phyloP scores from a whole-genome alignment of 805 yeast species.

The Ogataea henricii region DNA sequence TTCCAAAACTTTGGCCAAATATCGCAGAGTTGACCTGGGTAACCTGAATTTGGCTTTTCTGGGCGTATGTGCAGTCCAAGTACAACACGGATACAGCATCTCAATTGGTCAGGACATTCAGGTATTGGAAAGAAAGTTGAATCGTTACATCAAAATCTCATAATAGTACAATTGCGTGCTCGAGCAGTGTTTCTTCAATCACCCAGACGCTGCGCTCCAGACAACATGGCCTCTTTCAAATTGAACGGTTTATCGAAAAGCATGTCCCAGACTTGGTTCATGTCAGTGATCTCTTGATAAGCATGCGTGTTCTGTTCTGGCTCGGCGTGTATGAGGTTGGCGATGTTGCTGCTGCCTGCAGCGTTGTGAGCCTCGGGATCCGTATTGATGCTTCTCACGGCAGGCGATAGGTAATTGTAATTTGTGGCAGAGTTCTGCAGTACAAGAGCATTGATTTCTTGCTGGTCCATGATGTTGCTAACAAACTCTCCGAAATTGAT shows the following conservation, averaged over 20 bases:
- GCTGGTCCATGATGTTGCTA: conserved; percentile 11
- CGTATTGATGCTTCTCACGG: background rate
- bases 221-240: conserved; percentile 20
- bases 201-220: conserved; percentile 15
- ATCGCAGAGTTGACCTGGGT: conserved; percentile 28
- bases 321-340: conserved; percentile 2
- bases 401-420: background rate
- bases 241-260: conserved; percentile 25
- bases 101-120: conserved; percentile 24
- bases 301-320: background rate
- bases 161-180: background rate
- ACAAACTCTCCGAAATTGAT: conserved; percentile 10
- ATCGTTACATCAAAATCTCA: conserved; percentile 16
- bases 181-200: background rate
- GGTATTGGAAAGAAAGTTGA: conserved; percentile 22
- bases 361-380: background rate
- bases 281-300: conserved; percentile 13
- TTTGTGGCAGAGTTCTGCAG: conserved; percentile 1
- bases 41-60: conserved; percentile 17
- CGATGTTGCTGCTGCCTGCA: conserved; percentile 2
- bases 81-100: conserved; percentile 22
- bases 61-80: conserved; percentile 28
- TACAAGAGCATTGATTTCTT: conserved; percentile 7
- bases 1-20: conserved; percentile 23
- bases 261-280: conserved; percentile 20